phyloP scores from a whole-genome alignment of 805 yeast species.

The Cephaloascus albidus region DNA sequence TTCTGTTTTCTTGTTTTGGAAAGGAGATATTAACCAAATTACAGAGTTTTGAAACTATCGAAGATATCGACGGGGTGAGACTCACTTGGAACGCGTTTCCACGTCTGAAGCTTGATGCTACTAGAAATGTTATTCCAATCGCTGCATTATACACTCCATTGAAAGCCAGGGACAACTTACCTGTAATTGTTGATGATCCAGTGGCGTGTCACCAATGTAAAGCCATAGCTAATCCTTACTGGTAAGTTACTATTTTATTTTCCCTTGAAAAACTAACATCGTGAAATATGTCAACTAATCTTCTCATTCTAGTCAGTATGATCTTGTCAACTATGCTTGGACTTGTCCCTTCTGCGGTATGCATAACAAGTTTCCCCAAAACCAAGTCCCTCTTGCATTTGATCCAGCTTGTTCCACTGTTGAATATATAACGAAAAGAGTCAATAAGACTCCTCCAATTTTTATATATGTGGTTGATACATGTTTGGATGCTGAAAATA shows the following conservation, averaged over 20 bases:
- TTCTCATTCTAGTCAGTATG: neutral
- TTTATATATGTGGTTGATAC: conserved; percentile 51
- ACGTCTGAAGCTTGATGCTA: conserved; percentile 40
- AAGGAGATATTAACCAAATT: too few species aligned
- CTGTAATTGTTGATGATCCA: conserved; percentile 27
- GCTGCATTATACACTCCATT: conserved; percentile 54
- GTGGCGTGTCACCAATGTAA: conserved; percentile 47
- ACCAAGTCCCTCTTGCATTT: conserved; percentile 23
- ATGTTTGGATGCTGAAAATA: conserved; percentile 41
- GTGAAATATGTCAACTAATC: neutral
- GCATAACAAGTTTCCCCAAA: conserved; percentile 28
- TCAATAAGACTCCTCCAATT: conserved; percentile 32
- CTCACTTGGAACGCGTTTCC: conserved; percentile 66
- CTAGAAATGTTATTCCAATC: conserved; percentile 43
- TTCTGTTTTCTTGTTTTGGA: too few species aligned
- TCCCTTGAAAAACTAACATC: conserved; percentile 15
- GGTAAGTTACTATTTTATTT: conserved; percentile 11
- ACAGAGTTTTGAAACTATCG: conserved; percentile 43
- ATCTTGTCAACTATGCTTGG: conserved; percentile 23
- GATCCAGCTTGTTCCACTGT: conserved; percentile 34
- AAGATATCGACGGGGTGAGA: conserved; percentile 67
- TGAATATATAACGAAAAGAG: conserved; percentile 37
- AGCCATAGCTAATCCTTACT: conserved; percentile 45
- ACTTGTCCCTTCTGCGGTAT: conserved; percentile 46
- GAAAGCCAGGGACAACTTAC: conserved; percentile 31